Conservation (phyloP, 768 basidiomycete genomes). For the Lactarius hatsudake region DNA sequence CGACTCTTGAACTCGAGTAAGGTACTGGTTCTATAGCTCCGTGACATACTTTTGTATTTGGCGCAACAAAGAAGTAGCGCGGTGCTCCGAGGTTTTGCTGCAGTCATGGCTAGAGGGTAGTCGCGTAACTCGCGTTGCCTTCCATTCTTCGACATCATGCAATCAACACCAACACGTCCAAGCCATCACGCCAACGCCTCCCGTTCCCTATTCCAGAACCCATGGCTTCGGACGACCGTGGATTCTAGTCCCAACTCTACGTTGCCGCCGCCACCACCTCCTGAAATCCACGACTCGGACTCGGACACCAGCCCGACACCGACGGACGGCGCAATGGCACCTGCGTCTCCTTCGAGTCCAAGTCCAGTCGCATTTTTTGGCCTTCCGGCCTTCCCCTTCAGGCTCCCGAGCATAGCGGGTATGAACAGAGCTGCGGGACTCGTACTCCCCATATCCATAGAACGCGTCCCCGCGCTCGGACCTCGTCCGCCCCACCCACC, state of each 20-base stretch:
- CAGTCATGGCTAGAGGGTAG: not conserved
- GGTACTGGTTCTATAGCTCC: too few relatives aligned
- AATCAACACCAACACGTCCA: not conserved
- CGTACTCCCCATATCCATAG: conserved; percentile 12
- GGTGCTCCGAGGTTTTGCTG: not conserved
- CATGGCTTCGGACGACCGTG: not conserved
- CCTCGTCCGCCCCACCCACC: conserved; percentile 19
- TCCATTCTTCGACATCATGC: not conserved
- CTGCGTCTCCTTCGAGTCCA: not conserved
- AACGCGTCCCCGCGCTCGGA: conserved; percentile 26
- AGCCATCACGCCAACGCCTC: conserved; percentile 12
- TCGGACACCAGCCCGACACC: not conserved
- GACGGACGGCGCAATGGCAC: not conserved
- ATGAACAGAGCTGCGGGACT: not conserved
- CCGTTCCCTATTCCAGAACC: conserved; percentile 11
- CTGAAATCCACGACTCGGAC: not conserved
- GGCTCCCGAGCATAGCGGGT: not conserved
- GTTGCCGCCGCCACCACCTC: not conserved
- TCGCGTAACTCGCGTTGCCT: too few relatives aligned
- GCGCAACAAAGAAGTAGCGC: not conserved
- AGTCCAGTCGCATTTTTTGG: not conserved
- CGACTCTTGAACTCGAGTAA: too few relatives aligned
- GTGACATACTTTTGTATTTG: too few relatives aligned
- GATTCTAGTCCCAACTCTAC: not conserved
- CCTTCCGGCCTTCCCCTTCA: not conserved